Percentiles rank a stretch among this genome's conserved stretches.
phyloP scores from a whole-genome alignment of 495 filamentous ascomycete genomes.

The Corynascus novoguineensis region DNA sequence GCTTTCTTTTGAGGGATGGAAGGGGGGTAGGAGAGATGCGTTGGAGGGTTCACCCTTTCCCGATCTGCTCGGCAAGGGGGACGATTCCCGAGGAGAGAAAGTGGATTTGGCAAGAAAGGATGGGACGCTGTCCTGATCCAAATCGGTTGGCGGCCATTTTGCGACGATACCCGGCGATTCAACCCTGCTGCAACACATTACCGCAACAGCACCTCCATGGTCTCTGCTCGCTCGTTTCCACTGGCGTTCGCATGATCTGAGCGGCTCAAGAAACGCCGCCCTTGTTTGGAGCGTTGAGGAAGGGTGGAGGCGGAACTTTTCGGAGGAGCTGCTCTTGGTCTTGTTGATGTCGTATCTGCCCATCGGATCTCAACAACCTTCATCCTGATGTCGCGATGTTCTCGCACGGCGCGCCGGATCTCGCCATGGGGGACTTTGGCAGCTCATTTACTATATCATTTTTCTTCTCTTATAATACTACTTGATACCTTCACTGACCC shows the following conservation, averaged over 20 bases:
- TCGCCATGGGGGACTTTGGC: slow-evolving; percentile 15
- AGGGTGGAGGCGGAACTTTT: neutral
- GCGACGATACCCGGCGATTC: slow-evolving; percentile 18
- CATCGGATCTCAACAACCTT: neutral
- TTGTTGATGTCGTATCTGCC: neutral
- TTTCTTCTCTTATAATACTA: slow-evolving; percentile 10
- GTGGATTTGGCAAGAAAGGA: slow-evolving; percentile 2
- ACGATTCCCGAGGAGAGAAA: neutral
- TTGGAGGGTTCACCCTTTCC: slow-evolving; percentile 4
- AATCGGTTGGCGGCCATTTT: slow-evolving; percentile 10
- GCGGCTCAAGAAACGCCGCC: neutral
- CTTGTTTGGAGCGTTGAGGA: neutral
- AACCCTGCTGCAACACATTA: neutral
- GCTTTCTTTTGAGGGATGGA: neutral
- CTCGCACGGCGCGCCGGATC: slow-evolving; percentile 13
- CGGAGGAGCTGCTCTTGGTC: slow-evolving; percentile 1
- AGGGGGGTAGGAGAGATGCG: neutral
- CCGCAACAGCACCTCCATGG: neutral
- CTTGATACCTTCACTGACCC: slow-evolving; percentile 9
- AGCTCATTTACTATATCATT: slow-evolving; percentile 13
- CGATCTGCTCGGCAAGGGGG: slow-evolving; percentile 12
- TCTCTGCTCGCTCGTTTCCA: neutral
- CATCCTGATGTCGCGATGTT: neutral
- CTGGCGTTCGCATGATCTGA: neutral
- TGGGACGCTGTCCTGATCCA: neutral